phyloP scores from a whole-genome alignment of 1,139 yeast genomes.

The Geotrichum reessii region DNA sequence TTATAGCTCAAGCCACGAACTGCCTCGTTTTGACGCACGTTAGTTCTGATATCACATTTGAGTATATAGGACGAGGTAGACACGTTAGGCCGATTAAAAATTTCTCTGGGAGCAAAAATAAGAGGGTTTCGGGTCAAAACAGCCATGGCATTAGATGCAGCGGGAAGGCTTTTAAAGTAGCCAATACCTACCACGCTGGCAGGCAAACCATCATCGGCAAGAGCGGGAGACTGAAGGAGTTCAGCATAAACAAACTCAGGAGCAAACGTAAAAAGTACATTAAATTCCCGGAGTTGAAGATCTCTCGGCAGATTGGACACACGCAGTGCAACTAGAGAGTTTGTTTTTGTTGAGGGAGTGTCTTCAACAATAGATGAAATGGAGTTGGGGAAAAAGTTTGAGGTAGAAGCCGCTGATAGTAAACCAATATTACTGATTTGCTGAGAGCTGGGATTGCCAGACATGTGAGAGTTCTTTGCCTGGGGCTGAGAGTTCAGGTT shows the following conservation, averaged over 20 bases:
- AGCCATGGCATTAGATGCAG: slow-evolving; percentile 66
- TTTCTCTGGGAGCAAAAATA: slow-evolving; percentile 46
- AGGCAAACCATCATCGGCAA: slow-evolving; percentile 33
- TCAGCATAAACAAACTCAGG: slow-evolving; percentile 65
- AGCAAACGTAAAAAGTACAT: slow-evolving; percentile 72
- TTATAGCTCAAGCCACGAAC: slow-evolving; percentile 9
- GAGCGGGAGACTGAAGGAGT: slow-evolving; percentile 38
- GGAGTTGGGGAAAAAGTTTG: slow-evolving; percentile 17
- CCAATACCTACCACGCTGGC: slow-evolving; percentile 47
- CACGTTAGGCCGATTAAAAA: slow-evolving; percentile 8
- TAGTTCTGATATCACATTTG: slow-evolving; percentile 26
- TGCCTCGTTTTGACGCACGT: slow-evolving; percentile 5
- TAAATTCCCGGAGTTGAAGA: slow-evolving; percentile 68
- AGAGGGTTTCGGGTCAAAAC: slow-evolving; percentile 55
- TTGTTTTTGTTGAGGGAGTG: not conserved
- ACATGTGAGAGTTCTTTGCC: not conserved
- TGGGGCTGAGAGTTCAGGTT: not conserved
- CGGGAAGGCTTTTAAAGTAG: slow-evolving; percentile 54
- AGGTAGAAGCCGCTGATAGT: slow-evolving; percentile 7
- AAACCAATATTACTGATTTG: slow-evolving; percentile 1
- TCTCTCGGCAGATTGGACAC: slow-evolving; percentile 66
- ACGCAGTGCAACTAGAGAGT: slow-evolving; percentile 30
- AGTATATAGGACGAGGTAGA: slow-evolving; percentile 24
- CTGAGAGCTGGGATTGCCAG: slow-evolving; percentile 3
- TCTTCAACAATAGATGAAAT: slow-evolving; percentile 15